phyloP scores from a whole-genome alignment of 768 basidiomycete species.

The Sarcodon sp. region DNA sequence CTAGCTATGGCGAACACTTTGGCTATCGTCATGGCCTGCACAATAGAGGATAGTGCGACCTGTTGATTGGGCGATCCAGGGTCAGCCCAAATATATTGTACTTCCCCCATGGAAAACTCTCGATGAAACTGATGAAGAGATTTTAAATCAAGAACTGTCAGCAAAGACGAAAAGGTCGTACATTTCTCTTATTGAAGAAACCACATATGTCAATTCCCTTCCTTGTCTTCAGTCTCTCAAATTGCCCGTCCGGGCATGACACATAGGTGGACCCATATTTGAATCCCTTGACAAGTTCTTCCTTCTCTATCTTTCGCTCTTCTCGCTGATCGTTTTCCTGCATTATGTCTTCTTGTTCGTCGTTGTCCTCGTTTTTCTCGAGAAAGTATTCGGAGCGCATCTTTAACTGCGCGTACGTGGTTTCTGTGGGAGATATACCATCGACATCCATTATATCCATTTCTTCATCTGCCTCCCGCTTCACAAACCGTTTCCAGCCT shows the following conservation, averaged over 20 bases:
- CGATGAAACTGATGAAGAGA: constrained; percentile 53
- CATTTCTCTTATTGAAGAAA: constrained; percentile 63
- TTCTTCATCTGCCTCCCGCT: constrained; percentile 18
- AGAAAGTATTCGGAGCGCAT: constrained; percentile 39
- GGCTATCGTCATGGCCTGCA: constrained; percentile 64
- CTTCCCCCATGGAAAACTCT: constrained; percentile 72
- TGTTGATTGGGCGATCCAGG: constrained; percentile 53
- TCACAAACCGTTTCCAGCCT: constrained; percentile 66
- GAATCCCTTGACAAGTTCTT: constrained; percentile 70
- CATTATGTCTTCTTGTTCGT: constrained; percentile 23
- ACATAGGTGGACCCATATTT: constrained; percentile 86
- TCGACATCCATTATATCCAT: constrained; percentile 19
- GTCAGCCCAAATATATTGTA: constrained; percentile 79
- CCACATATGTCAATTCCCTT: constrained; percentile 84
- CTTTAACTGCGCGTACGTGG: constrained; percentile 25
- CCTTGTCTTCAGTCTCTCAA: constrained; percentile 55
- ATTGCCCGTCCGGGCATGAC: constrained; percentile 79
- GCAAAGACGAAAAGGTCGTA: constrained; percentile 17
- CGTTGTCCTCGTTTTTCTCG: constrained; percentile 10
- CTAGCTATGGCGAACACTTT: constrained; percentile 68
- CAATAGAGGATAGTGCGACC: constrained; percentile 77
- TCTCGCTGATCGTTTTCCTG: constrained; percentile 20
- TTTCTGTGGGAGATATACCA: neutral
- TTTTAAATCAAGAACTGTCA: neutral
- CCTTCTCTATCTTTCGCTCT: constrained; percentile 41